Evolutionary conservation across 108 stramenopile genomes (phyloP).

Genomic region (Ochromonas danica): DNA sequence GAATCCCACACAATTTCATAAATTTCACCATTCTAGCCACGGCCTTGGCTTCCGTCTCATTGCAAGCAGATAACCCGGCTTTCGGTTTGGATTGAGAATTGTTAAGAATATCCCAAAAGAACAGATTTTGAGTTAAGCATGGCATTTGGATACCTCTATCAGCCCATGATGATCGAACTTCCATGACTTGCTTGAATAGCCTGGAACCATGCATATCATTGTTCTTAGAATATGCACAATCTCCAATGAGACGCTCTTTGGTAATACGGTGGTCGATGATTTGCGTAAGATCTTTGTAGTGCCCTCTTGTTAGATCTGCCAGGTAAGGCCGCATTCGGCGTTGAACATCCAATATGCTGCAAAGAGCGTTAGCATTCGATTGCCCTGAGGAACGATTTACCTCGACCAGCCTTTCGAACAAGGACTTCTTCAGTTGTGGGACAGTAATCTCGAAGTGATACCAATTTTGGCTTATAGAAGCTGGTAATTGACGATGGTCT

Average conservation of each 20-base stretch:
- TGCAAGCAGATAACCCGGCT: slow-evolving; percentile 31
- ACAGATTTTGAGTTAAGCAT: background rate
- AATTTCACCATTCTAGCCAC: background rate
- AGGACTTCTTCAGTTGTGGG: background rate
- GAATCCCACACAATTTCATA: slow-evolving; percentile 20
- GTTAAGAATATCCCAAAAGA: slow-evolving; percentile 11
- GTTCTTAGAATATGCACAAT: background rate
- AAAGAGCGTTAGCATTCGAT: background rate
- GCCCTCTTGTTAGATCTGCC: background rate
- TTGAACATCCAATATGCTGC: slow-evolving; percentile 23
- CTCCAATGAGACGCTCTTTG: background rate
- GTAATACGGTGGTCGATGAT: background rate
- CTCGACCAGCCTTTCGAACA: slow-evolving; percentile 9
- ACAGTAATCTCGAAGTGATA: background rate
- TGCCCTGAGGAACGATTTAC: background rate
- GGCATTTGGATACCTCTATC: background rate
- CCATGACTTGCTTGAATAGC: background rate
- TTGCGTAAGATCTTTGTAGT: background rate
- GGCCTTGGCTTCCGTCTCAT: slow-evolving; percentile 28
- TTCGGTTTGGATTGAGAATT: slow-evolving; percentile 6
- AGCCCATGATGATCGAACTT: background rate
- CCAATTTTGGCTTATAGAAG: slow-evolving; percentile 11
- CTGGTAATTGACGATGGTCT: slow-evolving; percentile 30
- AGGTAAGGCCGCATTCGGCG: slow-evolving; percentile 24
- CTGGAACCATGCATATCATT: too few species aligned